phyloP scores from a whole-genome alignment of 257 asterid genomes.

The Solanum medicagineum region DNA sequence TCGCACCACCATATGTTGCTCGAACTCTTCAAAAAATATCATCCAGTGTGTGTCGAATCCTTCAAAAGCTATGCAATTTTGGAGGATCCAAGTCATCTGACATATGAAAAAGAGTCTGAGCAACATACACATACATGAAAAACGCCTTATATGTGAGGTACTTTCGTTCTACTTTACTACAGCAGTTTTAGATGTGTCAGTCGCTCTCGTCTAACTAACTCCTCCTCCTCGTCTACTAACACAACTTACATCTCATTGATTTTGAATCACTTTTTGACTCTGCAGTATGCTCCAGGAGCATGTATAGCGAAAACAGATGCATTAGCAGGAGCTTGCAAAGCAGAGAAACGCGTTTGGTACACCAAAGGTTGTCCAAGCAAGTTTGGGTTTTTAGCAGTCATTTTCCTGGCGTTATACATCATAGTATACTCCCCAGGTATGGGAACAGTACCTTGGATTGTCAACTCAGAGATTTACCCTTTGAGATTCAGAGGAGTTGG shows the following conservation, averaged over 20 bases:
- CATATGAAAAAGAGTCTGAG: neutral
- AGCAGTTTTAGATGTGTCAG: neutral
- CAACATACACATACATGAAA: neutral
- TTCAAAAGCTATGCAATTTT: neutral
- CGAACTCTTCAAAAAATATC: neutral
- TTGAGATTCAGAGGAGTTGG: conserved; percentile 5
- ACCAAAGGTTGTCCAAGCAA: conserved; percentile 9
- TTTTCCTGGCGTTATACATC: conserved; percentile 4
- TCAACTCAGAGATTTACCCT: conserved; percentile 12
- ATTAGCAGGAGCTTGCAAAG: neutral
- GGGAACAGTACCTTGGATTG: conserved; percentile 11
- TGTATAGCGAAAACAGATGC: conserved; percentile 2
- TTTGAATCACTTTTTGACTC: neutral
- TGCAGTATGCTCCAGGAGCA: conserved; percentile 6
- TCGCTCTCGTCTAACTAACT: neutral
- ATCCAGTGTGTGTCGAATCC: neutral
- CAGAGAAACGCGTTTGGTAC: conserved; percentile 7
- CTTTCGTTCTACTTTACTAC: neutral
- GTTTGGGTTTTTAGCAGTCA: conserved; percentile 3
- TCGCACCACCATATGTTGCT: neutral
- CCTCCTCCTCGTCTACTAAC: neutral
- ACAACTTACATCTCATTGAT: neutral
- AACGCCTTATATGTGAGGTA: neutral
- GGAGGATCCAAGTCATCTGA: neutral
- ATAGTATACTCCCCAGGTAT: conserved; percentile 12